Base-by-base conservation (phyloP, 1,284 basidiomycete genomes). In the Phellopilus nigrolimitatus region DNA sequence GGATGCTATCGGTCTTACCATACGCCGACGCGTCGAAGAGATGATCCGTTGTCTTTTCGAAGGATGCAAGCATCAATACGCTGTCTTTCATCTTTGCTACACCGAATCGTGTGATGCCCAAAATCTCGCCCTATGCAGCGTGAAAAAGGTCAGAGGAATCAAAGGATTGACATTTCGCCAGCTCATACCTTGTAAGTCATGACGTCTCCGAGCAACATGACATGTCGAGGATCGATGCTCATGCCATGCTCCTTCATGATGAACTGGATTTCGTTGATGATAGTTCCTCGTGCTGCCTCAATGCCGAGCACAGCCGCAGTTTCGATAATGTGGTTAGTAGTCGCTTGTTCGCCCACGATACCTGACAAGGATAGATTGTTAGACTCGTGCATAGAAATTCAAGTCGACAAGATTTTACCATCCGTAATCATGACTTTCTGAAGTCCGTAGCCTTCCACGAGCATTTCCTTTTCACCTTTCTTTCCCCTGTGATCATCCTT, bases 81-180 rank as follows among this genome's bases (percentile, higher is more conserved):
- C 93, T 97, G 71, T 99, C 97, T 72, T 99, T 99, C 93, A 99
- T 99, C 72, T 99, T 99, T 21, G 95, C 93, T n/a, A 99, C 95
- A 66, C 97, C 97, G 70, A 99, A 99, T 19, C 97, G 88, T 7
- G 97, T 99, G 68, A 99, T 99, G 51, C 97, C 97, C 49, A 99
- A 73, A 4, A 99, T 94, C 68, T 99, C 95, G 49, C 97, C 97
- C 89, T 92, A 59, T n/a, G 21, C 3, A 3, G 31, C 33, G 7
- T 8, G 44, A 28, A 54, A 42, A 21, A 22, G 19, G n/a, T 24
- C 4, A 13, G 21, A 34, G 9, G 43, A 25, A 24, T 12, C 6
- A 34, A 30, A 13, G n/a, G n/a, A n/a, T 7, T 37, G 3, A n/a
- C 15, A 8, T 1, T 15, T 39, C 13, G 37, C 21, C 24, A 51